Evolutionary conservation across 176 grass and related monocot genomes (phyloP), one percentile per base, ranked within the genome.

Genomic region (Pontederia crassipes): DNA sequence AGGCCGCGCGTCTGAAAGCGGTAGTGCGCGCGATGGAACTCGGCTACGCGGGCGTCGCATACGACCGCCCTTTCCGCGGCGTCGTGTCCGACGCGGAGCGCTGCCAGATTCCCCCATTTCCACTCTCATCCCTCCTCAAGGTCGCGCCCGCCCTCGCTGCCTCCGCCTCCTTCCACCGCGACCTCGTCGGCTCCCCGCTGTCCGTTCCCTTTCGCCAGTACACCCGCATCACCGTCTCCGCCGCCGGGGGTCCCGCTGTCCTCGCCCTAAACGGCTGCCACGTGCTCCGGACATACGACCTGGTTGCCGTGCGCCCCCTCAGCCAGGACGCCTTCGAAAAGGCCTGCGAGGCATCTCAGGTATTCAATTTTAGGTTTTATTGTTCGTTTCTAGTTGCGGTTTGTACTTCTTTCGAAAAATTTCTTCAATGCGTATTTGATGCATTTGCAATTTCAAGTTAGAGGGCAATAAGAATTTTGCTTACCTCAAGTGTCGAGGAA

Each of bases 301-400:
- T 95, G 16, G 80, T 87, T 8, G 86, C 82, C 2, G 77, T 80
- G 1, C 74, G 86, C 18, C 86, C 83, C 4, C 55, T 87, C 48
- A 80, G 59, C 16, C 78, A 89, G 74, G 75, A 72, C 1, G 80
- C 86, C 8, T 86, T 95, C 66, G 83, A 95, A 12, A 73, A 95
- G 62, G 86, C 82, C 52, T 95, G 86, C 69, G 73, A 65, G 17
- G 78, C 54, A 58, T 69, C 81, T 13, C 52, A 70, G 81, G 70
- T 81, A 17, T 12, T 20, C n/a, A 35, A 9, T 8, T 45, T 2
- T 28, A 52, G n/a, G 2, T 52, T 28, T 9, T 2, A 17, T 47
- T 58, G 29, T 61, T 62, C 32, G 6, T 40, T 40, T 40, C 32
- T 40, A 40, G 4, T 7, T 0, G 32, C 6, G 32, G 32, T 40